These are phyloP conservation scores for Pelomyxa schiedti DNA, from an alignment of 78 protist species.

Conservation along the genomic window DNA sequence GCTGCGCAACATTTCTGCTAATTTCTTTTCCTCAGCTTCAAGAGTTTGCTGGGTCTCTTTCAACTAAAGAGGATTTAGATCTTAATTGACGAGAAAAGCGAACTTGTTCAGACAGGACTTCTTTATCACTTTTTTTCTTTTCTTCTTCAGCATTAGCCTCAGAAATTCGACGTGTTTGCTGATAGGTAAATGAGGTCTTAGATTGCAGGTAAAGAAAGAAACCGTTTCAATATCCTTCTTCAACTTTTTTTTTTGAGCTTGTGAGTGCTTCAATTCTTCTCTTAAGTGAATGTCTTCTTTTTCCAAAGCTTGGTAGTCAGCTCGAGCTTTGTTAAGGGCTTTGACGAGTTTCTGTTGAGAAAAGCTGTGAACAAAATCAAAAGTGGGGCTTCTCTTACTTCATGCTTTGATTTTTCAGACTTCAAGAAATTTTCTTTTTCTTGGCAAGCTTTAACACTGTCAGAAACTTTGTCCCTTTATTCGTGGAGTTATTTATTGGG, in stretches of 20 bases:
- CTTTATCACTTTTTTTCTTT: no score
- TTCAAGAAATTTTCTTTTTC: slow-evolving; percentile 11
- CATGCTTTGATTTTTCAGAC: slow-evolving; percentile 4
- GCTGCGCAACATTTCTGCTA: not conserved
- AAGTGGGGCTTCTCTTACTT: no score
- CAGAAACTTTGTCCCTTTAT: not conserved
- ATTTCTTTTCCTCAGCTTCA: slow-evolving; percentile 2
- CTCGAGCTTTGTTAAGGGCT: slow-evolving; percentile 17
- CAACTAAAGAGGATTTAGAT: no score
- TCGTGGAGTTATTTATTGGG: not conserved
- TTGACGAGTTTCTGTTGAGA: not conserved
- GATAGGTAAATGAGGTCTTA: not conserved
- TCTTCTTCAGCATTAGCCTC: slow-evolving; percentile 15
- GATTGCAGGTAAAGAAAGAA: no score
- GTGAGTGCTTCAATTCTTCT: slow-evolving; percentile 21
- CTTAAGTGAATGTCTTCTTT: slow-evolving; percentile 24
- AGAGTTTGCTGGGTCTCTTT: not conserved
- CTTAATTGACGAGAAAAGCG: no score
- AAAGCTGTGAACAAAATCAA: not conserved
- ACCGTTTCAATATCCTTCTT: no score
- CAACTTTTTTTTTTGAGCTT: not conserved
- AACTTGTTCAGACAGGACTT: no score
- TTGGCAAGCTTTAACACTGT: slow-evolving; percentile 1
- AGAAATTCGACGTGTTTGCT: slow-evolving; percentile 2
- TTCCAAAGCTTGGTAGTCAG: slow-evolving; percentile 12